Evolutionary conservation across 2,329 filamentous ascomycete species (phyloP).

Genomic region (Scedosporium dehoogii): DNA sequence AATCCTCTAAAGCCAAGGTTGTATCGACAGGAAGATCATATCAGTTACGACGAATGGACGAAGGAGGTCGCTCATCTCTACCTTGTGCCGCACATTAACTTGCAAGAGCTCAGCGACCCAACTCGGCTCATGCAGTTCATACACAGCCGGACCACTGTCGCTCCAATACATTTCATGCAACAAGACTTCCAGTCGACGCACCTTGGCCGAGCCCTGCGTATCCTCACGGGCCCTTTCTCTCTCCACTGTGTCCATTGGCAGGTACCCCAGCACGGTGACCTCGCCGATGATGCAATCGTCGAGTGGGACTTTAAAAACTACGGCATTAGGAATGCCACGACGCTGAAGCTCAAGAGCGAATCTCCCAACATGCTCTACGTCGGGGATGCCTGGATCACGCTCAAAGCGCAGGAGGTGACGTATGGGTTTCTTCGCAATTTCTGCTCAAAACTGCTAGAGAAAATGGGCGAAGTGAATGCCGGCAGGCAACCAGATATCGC

Average conservation of each 20-base stretch:
- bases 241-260: neutral
- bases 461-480: neutral
- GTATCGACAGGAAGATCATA: neutral
- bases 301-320: neutral
- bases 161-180: neutral
- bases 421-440: neutral
- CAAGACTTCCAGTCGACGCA: neutral
- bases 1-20: neutral
- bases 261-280: neutral
- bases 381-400: neutral
- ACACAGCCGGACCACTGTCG: neutral
- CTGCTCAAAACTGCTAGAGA: neutral
- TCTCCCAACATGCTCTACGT: neutral
- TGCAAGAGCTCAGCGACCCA: neutral
- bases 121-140: neutral
- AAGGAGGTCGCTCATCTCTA: neutral
- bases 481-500: neutral
- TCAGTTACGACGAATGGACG: neutral
- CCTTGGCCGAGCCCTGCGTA: neutral
- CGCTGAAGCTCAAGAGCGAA: neutral
- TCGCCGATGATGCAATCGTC: neutral
- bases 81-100: neutral
- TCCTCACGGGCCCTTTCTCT: neutral
- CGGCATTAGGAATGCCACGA: neutral
- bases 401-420: neutral